These are phyloP conservation scores for Termitomyces sp. DNA, from an alignment of 768 basidiomycete genomes.

Conservation along the genomic window DNA sequence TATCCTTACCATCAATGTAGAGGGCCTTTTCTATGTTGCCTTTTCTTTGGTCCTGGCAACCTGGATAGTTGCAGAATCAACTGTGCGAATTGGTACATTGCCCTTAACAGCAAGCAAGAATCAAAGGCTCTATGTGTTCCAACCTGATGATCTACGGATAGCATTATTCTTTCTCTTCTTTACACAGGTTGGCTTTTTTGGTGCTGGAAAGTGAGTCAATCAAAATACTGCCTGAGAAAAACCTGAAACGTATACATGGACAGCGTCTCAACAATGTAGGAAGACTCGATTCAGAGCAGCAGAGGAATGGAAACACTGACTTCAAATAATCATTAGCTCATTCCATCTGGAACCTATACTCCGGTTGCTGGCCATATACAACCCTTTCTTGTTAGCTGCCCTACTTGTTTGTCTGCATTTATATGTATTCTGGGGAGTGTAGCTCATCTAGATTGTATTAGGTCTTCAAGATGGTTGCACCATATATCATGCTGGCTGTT, in stretches of 20 bases:
- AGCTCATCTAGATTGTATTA: conserved; percentile 22
- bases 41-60: conserved; percentile 62
- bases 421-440: background rate
- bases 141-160: conserved; percentile 62
- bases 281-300: conserved; percentile 9
- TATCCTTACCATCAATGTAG: conserved; percentile 77
- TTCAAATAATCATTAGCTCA: conserved; percentile 36
- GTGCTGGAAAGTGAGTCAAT: conserved; percentile 72
- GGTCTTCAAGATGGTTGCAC: conserved; percentile 81
- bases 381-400: conserved; percentile 77
- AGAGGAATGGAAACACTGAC: background rate
- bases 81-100: conserved; percentile 12
- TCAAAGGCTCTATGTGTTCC: conserved; percentile 37
- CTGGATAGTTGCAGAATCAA: conserved; percentile 67
- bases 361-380: conserved; percentile 81
- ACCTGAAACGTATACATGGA: background rate
- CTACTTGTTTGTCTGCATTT: conserved; percentile 47
- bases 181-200: conserved; percentile 84
- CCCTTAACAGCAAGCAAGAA: conserved; percentile 4
- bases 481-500: conserved; percentile 74
- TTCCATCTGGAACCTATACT: conserved; percentile 90
- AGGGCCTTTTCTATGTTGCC: conserved; percentile 75
- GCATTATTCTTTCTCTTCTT: conserved; percentile 84
- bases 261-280: conserved; percentile 82
- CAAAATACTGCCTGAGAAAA: background rate